These are phyloP conservation scores for Fusarium sp. DNA, from an alignment of 2,329 filamentous ascomycete species.

Conservation along the genomic window DNA sequence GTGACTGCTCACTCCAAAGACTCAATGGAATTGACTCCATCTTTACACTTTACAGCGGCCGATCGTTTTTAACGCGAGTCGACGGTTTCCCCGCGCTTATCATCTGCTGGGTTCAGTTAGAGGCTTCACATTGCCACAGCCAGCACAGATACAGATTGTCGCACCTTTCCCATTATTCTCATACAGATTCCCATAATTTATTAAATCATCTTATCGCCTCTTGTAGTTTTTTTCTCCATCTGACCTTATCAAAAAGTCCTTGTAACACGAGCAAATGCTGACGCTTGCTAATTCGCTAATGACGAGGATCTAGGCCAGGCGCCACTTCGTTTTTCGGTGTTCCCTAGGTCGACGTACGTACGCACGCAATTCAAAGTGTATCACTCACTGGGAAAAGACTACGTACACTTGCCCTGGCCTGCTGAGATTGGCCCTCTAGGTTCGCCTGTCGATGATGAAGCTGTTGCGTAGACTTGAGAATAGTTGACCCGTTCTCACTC, in stretches of 20 bases:
- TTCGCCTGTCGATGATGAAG: slow-evolving; percentile 40
- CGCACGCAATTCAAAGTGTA: slow-evolving; percentile 16
- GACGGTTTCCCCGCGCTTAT: slow-evolving; percentile 32
- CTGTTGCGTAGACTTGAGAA: slow-evolving; percentile 28
- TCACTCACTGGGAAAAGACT: slow-evolving; percentile 7
- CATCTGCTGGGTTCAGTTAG: slow-evolving; percentile 24
- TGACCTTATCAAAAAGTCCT: not conserved
- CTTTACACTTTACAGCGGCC: not conserved
- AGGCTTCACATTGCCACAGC: slow-evolving; percentile 25
- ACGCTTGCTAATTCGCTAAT: slow-evolving; percentile 31
- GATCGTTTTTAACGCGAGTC: slow-evolving; percentile 21
- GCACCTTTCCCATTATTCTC: slow-evolving; percentile 29
- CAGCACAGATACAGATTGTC: slow-evolving; percentile 29
- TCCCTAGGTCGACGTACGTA: slow-evolving; percentile 8
- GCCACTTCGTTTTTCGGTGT: slow-evolving; percentile 23
- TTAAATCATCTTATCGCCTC: slow-evolving; percentile 12
- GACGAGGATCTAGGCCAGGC: slow-evolving; percentile 27
- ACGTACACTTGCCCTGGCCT: slow-evolving; percentile 26
- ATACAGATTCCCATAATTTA: slow-evolving; percentile 25
- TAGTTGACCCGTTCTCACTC: slow-evolving; percentile 13
- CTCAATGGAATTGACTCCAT: slow-evolving; percentile 7
- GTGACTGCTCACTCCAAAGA: not conserved
- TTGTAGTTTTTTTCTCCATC: slow-evolving; percentile 16
- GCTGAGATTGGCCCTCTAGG: slow-evolving; percentile 16
- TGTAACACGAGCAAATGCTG: slow-evolving; percentile 12